A percentile compares a stretch with the other conserved stretches of the same genome.
phyloP scores from a whole-genome alignment of 441 rosid genomes.

The Croton laevigatus region DNA sequence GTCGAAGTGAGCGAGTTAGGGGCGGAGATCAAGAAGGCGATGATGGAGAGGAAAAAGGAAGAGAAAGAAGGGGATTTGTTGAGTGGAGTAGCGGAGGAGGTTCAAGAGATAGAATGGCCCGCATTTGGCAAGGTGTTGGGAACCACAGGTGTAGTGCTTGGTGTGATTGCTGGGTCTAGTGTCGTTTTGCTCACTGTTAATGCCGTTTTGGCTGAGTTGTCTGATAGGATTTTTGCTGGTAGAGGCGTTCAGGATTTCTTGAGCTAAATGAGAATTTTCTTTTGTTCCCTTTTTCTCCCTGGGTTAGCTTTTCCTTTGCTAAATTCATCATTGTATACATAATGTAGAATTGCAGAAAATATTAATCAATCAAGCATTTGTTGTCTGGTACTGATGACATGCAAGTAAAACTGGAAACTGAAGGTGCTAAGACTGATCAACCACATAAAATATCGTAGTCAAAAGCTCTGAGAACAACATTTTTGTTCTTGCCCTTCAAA shows the following conservation, averaged over 20 bases:
- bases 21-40: constrained; percentile 65
- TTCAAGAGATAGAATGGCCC: constrained; percentile 86
- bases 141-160: constrained; percentile 81
- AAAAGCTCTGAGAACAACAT: neutral
- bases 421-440: too few species aligned
- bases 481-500: neutral
- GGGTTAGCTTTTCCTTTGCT: neutral
- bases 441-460: too few species aligned
- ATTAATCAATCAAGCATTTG: too few species aligned
- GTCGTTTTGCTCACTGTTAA: constrained; percentile 81
- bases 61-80: constrained; percentile 41
- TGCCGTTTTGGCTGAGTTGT: constrained; percentile 80
- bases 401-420: neutral
- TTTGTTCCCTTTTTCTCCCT: neutral
- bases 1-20: constrained; percentile 31
- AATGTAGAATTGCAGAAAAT: neutral
- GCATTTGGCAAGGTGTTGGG: constrained; percentile 76
- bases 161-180: constrained; percentile 82
- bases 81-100: constrained; percentile 83
- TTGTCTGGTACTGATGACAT: too few species aligned
- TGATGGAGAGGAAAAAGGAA: constrained; percentile 59
- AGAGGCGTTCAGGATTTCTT: constrained; percentile 85
- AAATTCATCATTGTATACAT: neutral
- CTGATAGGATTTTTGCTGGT: constrained; percentile 74
- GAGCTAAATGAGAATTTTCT: constrained; percentile 23